A percentile compares a stretch with the other conserved stretches of the same genome.
Evolutionary conservation across 257 asterid species (phyloP).

Genomic region (Solanum pinnatisectum): DNA sequence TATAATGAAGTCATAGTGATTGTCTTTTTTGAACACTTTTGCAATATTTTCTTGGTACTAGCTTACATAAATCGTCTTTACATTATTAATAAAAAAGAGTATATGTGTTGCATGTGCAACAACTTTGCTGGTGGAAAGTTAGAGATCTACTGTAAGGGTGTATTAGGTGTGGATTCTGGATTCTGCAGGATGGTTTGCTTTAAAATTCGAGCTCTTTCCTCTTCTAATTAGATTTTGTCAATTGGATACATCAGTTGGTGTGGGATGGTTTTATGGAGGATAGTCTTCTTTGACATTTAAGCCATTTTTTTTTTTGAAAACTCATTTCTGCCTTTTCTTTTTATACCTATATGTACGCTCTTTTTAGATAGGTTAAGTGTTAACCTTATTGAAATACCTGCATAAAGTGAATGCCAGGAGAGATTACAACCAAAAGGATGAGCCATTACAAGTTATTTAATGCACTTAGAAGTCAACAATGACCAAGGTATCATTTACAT

Average conservation of each 20-base stretch:
- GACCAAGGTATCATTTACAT: neutral
- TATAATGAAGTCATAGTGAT: neutral
- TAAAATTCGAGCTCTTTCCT: neutral
- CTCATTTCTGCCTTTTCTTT: neutral
- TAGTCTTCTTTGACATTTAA: neutral
- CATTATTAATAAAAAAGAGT: neutral
- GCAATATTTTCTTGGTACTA: neutral
- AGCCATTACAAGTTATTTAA: neutral
- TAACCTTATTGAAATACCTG: neutral
- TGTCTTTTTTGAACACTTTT: neutral
- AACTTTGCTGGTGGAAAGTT: neutral
- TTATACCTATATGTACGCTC: neutral
- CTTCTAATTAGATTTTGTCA: neutral
- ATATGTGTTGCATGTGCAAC: neutral
- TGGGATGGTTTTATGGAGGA: neutral
- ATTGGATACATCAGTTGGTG: neutral
- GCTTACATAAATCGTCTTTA: neutral
- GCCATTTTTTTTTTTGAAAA: neutral
- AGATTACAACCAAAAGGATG: neutral
- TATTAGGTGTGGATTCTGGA: neutral
- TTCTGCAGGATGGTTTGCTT: neutral
- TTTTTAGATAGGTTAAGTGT: neutral
- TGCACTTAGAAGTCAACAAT: neutral
- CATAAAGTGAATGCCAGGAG: neutral
- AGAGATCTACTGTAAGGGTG: neutral